Base-by-base conservation (phyloP, 805 yeast species). In the Lipomyces yamadae region DNA sequence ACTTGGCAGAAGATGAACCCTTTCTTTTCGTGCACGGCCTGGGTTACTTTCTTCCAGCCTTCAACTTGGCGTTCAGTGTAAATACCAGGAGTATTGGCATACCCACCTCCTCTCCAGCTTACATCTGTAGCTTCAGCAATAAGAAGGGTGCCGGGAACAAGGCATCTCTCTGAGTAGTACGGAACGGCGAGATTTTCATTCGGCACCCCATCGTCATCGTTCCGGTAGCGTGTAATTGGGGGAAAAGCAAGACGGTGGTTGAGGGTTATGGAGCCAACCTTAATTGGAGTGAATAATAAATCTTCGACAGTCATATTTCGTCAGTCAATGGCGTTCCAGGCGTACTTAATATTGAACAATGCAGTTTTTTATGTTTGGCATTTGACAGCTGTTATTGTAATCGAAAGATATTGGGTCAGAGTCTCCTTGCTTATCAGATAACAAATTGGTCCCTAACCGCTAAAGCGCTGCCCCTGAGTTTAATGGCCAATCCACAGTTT, bases 41-140 rank as follows among this genome's bases (percentile, higher is more conserved):
- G 82, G 35, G 76, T 76, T 48, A 85, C 79, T 57, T 74, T 73
- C 69, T 79, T 80, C 97, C 97, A 92, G 0, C 93, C 96, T 78
- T 89, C 95, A 58, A 92, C 84, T 72, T 90, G 94, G 73, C 89
- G 92, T 75, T 90, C 90, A 0, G 89, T 81, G 93, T 91, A 90
- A 45, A 77, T 66, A 13, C 79, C 78, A n/a, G 79, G 77, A 15
- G 70, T 68, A 32, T 69, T 71, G 4, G 67, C n/a, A 84, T 83
- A 69, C 64, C 78, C 42, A 80, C 83, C 82, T 68, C 82, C 79
- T 82, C 24, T 30, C 3, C 35, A 24, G 35, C 85, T 77, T n/a
- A 81, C 81, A 71, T 80, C 81, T 0, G 88, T 82, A 13, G 86
- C 91, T 74, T 88, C 92, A 7, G 88, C 78, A 70, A 86, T 82